Base-by-base conservation (phyloP, 1,284 basidiomycete species). In the Ganoderma meredithae region DNA sequence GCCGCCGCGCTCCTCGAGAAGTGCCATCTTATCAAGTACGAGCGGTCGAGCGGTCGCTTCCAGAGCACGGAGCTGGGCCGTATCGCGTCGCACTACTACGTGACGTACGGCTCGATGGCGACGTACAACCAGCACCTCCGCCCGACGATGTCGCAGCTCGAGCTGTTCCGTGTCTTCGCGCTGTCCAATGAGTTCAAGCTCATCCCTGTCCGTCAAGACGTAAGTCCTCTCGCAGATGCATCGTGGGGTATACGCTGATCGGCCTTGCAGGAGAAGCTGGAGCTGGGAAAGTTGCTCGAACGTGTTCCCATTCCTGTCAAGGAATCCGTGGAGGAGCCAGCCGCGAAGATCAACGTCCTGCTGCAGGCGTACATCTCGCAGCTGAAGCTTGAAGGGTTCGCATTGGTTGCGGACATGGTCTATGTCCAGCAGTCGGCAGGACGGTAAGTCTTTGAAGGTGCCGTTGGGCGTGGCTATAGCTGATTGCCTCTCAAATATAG, bases 341-440 rank as follows among this genome's bases (percentile, higher is more conserved):
- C 95, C 0, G 95, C 98, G 39, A 99, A 99, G 83, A 95, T 99
- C 82, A 99, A 99, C 75, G 96, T 99, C 2, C 85, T 99, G 0
- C 83, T 99, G 0, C 98, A 99, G 77, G 92, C 97, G 0, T 99
- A 95, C 80, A 96, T 99, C 73, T 98, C 96, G 0, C 92, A 96
- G 75, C 89, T 99, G 65, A 98, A 96, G 81, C 87, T 99, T 2
- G 95, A 97, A 69, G 96, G 92, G 0, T 99, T 99, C 77, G 97
- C 97, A 8, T 90, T 99, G 22, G 94, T 99, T 19, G 96, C 97
- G 1, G 97, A 99, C 79, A 99, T 99, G 98, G 97, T 99, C 6
- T 98, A 96, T 76, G 90, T 97, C 5, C 93, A 95, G 73, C 95
- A 97, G 77, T 96, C 94, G 2, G 95, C 95, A 2, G 95, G 95